Evolutionary conservation across 495 filamentous ascomycete genomes (phyloP).

Genomic region (Aspergillus taichungensis): DNA sequence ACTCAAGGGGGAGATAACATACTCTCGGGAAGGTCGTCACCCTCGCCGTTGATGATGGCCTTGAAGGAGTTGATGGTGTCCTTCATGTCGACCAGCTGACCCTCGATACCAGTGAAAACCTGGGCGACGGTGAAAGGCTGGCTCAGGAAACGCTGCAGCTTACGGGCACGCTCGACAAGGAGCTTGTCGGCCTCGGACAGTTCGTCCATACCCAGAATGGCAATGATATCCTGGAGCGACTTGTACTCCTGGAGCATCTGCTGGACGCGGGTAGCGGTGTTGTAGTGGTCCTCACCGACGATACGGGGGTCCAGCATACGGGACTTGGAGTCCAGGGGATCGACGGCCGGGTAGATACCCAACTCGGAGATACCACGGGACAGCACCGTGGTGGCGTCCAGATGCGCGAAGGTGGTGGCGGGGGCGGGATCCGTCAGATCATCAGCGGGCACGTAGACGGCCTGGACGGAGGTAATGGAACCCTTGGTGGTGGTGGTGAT

Average conservation of each 20-base stretch:
- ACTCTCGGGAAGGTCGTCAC: conserved; percentile 90
- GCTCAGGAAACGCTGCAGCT: conserved; percentile 98
- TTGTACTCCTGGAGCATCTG: conserved; percentile 99
- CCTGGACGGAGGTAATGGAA: conserved; percentile 99
- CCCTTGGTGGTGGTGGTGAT: conserved; percentile 99
- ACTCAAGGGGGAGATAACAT: conserved; percentile 9
- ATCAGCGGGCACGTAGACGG: conserved; percentile 99
- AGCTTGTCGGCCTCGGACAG: conserved; percentile 98
- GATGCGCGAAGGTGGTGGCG: conserved; percentile 98
- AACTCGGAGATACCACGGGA: conserved; percentile 99
- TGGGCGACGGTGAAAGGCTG: conserved; percentile 99
- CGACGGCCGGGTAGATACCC: conserved; percentile 99
- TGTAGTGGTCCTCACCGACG: conserved; percentile 95
- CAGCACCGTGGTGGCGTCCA: conserved; percentile 99
- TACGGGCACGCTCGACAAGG: conserved; percentile 99
- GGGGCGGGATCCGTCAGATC: conserved; percentile 99
- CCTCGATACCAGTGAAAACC: conserved; percentile 99
- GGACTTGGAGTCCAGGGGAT: conserved; percentile 98
- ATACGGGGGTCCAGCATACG: conserved; percentile 99
- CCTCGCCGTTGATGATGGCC: conserved; percentile 91
- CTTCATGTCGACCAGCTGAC: conserved; percentile 93
- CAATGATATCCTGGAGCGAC: conserved; percentile 99
- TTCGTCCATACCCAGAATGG: conserved; percentile 99
- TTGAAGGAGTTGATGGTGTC: conserved; percentile 97
- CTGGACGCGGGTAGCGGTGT: conserved; percentile 88